Evolutionary conservation across 805 yeast species (phyloP).

Genomic region (Yamadazyma laniorum): DNA sequence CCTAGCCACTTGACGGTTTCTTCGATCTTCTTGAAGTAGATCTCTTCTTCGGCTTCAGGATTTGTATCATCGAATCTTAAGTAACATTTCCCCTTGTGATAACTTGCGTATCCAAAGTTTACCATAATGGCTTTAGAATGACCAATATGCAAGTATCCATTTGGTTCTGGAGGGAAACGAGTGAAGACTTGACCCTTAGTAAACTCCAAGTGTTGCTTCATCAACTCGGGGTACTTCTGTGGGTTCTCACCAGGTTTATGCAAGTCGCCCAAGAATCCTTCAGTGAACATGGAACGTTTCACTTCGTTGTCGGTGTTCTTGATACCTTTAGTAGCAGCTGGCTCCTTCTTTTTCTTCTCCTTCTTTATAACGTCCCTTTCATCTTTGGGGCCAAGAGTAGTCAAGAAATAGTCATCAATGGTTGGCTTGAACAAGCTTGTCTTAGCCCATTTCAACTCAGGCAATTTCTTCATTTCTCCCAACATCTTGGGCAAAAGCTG

Average conservation of each 20-base stretch:
- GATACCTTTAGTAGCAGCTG: constrained; percentile 1
- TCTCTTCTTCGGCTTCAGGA: constrained; percentile 97
- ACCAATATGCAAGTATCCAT: constrained; percentile 96
- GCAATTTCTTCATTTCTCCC: constrained; percentile 71
- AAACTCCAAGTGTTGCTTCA: constrained; percentile 73
- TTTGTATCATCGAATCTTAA: constrained; percentile 96
- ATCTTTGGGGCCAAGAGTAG: constrained; percentile 87
- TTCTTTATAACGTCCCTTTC: constrained; percentile 84
- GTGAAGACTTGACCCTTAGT: constrained; percentile 85
- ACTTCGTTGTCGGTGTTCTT: constrained; percentile 10
- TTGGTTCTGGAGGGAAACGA: constrained; percentile 98
- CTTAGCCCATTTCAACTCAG: constrained; percentile 87
- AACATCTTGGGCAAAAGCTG: constrained; percentile 72
- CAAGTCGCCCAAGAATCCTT: constrained; percentile 92
- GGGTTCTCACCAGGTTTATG: constrained; percentile 96
- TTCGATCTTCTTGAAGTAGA: constrained; percentile 78
- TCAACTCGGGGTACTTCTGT: constrained; percentile 82
- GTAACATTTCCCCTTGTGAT: constrained; percentile 82
- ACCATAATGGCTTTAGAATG: constrained; percentile 98
- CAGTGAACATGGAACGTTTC: constrained; percentile 79
- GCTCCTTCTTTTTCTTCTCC: constrained; percentile 53
- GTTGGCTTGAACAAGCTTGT: constrained; percentile 84
- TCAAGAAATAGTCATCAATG: constrained; percentile 74
- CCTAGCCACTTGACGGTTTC: constrained; percentile 94
- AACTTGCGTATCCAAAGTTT: constrained; percentile 94